These are phyloP conservation scores for Penium margaritaceum DNA, from an alignment of 139 green algal species.

Conservation along the genomic window DNA sequence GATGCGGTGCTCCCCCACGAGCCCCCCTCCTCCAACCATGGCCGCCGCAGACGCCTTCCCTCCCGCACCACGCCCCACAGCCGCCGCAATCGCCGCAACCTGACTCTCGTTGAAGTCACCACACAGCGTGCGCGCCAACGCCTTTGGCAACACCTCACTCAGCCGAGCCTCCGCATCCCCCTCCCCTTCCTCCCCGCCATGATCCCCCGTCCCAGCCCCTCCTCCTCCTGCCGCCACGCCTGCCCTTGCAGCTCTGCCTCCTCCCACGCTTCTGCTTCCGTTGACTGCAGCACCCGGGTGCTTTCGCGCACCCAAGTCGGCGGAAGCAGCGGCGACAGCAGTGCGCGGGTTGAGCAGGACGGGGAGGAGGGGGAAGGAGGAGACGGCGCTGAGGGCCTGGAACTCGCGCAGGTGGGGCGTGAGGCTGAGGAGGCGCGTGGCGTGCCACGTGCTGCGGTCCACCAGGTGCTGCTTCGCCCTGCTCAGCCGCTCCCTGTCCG, in stretches of 20 bases:
- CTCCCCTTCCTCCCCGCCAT: no score
- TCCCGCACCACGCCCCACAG: background rate
- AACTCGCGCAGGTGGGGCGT: slow-evolving; percentile 36
- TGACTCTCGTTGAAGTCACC: slow-evolving; percentile 29
- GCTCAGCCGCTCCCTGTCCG: background rate
- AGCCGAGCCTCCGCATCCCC: background rate
- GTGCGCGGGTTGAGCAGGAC: slow-evolving; percentile 4
- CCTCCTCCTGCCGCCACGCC: background rate
- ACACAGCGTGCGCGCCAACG: background rate
- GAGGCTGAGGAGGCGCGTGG: slow-evolving; percentile 26
- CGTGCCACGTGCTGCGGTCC: slow-evolving; percentile 36
- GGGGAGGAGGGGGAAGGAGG: slow-evolving; percentile 11
- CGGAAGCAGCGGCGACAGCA: background rate
- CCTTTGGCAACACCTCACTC: slow-evolving; percentile 23
- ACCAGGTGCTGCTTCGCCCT: background rate
- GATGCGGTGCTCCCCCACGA: no score
- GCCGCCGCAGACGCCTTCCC: no score
- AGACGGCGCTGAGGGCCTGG: slow-evolving; percentile 22
- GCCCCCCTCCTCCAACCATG: no score
- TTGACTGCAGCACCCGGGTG: no score
- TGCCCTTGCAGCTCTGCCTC: no score
- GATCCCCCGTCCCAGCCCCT: background rate
- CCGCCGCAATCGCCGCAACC: slow-evolving; percentile 12
- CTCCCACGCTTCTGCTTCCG: background rate
- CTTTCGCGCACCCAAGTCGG: no score